phyloP scores from a whole-genome alignment of 345 rosid species.

The Orychophragmus violaceus region DNA sequence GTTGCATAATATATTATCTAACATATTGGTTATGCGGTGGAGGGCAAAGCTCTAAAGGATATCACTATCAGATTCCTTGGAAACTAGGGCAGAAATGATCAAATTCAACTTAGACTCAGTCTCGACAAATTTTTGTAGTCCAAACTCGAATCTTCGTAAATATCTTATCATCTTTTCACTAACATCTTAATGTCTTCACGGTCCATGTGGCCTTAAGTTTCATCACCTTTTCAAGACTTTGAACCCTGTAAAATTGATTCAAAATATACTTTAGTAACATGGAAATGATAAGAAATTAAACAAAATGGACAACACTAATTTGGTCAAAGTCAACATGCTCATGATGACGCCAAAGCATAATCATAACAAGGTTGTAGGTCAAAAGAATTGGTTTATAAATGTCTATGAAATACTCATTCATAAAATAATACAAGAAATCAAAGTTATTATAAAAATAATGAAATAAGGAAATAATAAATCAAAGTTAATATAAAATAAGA shows the following conservation, averaged over 20 bases:
- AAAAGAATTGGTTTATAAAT: background rate
- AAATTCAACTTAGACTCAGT: slow-evolving; percentile 11
- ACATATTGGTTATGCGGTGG: slow-evolving; percentile 13
- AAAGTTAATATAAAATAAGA: background rate
- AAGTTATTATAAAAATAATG: background rate
- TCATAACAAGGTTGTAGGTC: background rate
- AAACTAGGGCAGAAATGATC: background rate
- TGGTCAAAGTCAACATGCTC: background rate
- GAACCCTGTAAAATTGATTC: background rate
- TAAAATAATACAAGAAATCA: background rate
- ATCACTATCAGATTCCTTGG: background rate
- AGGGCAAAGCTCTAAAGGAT: background rate
- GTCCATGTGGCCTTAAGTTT: background rate
- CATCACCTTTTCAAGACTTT: background rate
- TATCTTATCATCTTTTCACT: background rate
- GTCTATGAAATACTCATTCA: background rate
- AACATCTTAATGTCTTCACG: background rate
- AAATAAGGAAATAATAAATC: background rate
- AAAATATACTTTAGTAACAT: background rate
- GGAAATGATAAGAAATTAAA: too few relatives aligned
- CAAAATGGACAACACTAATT: background rate
- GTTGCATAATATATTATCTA: background rate
- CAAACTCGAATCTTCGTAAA: slow-evolving; percentile 32
- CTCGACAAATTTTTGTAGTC: slow-evolving; percentile 26
- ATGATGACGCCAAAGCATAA: background rate